Conservation (phyloP, 2,329 filamentous ascomycete species). For the Thelonectria discophora region DNA sequence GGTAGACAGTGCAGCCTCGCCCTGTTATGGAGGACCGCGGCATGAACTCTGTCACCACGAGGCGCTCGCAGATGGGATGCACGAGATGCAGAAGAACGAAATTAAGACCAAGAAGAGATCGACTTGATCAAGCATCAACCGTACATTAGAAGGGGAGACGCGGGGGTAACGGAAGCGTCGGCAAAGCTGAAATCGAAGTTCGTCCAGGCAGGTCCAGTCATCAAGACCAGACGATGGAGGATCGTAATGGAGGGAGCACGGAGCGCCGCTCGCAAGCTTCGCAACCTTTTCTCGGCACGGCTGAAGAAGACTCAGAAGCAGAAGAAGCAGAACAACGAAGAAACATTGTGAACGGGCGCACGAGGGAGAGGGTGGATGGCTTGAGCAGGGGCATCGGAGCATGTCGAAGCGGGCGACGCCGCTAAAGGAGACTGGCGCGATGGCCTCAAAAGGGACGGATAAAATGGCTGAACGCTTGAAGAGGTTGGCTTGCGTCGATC, state of each 20-base stretch:
- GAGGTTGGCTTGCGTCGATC: slow-evolving; percentile 5
- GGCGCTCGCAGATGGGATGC: slow-evolving; percentile 28
- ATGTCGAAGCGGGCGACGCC: slow-evolving; percentile 22
- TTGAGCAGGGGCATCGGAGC: slow-evolving; percentile 26
- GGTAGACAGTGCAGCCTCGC: slow-evolving; percentile 7
- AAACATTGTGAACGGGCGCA: slow-evolving; percentile 2
- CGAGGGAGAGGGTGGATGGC: slow-evolving; percentile 11
- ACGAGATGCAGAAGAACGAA: slow-evolving; percentile 21
- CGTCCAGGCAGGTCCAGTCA: too few species aligned
- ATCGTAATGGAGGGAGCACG: slow-evolving; percentile 16
- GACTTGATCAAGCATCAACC: not conserved
- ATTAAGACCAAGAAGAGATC: too few species aligned
- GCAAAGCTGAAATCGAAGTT: slow-evolving; percentile 24
- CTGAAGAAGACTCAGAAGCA: slow-evolving; percentile 22
- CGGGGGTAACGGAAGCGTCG: slow-evolving; percentile 32
- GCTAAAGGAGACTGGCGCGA: slow-evolving; percentile 15
- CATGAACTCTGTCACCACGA: slow-evolving; percentile 23
- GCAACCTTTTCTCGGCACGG: slow-evolving; percentile 19
- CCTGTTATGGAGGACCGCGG: slow-evolving; percentile 16
- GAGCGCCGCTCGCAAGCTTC: slow-evolving; percentile 21
- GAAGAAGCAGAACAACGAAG: not conserved
- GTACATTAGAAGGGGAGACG: slow-evolving; percentile 5
- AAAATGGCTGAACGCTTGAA: not conserved
- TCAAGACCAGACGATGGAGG: not conserved
- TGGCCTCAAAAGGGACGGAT: slow-evolving; percentile 2